These are phyloP conservation scores for Atalantia buxifolia DNA, from an alignment of 345 rosid species.

Conservation along the genomic window DNA sequence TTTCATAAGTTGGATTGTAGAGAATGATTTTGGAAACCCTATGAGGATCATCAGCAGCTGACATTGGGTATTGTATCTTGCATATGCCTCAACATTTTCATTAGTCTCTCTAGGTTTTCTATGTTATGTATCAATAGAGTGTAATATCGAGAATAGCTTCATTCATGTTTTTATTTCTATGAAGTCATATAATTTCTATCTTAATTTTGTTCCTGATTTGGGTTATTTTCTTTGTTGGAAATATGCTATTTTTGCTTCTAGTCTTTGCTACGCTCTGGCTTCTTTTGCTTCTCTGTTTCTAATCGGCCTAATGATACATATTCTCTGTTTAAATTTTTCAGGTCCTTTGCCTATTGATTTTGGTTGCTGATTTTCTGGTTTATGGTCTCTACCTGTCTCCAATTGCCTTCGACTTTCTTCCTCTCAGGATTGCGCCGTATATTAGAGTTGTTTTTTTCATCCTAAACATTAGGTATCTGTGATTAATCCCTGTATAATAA, in stretches of 20 bases:
- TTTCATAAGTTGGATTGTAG: not conserved
- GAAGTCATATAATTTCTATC: not conserved
- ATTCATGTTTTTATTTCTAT: not conserved
- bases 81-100: not conserved
- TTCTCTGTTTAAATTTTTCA: constrained; percentile 39
- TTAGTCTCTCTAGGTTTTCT: not conserved
- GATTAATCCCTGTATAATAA: not conserved
- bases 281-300: not conserved
- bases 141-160: not conserved
- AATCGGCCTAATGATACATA: constrained; percentile 15
- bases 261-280: not conserved
- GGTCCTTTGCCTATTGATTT: constrained; percentile 60
- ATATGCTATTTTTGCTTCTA: not conserved
- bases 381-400: constrained; percentile 77
- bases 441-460: constrained; percentile 76
- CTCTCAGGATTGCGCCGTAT: constrained; percentile 84
- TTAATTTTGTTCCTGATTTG: constrained; percentile 2
- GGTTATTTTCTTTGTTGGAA: not conserved
- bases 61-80: not conserved
- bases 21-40: not conserved
- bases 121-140: not conserved
- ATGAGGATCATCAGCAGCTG: not conserved
- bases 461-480: constrained; percentile 66
- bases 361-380: constrained; percentile 73
- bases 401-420: constrained; percentile 60